Evolutionary conservation across 805 yeast genomes (phyloP), one percentile per base, ranked within the genome.

Genomic region (Monosporozyma solicola): DNA sequence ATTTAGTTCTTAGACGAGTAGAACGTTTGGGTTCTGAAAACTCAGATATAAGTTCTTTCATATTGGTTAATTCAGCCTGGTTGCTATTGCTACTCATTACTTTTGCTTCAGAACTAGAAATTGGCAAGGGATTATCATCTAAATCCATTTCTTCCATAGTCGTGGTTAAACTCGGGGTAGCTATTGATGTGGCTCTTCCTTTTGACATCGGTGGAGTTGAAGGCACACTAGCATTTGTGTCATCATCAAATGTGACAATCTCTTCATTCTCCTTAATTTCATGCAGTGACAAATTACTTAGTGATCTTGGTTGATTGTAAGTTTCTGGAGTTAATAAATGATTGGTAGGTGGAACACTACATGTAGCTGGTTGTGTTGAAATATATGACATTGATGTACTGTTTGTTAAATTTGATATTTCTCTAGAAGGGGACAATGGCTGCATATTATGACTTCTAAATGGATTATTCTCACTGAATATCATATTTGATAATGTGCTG

Each of bases 1-100:
- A 74, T 55, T 75, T 74, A 52, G 75, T 69, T 61, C 84, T 63
- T 59, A 69, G 51, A 39, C 71, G 63, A 24, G 47, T 57, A 4
- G 72, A 68, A 48, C 72, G 61, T 50, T 60, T 66, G 5, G 70
- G 71, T 49, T 62, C 66, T 16, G 51, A 27, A 16, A 43, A 37
- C 15, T 37, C 37, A 31, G 48, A 33, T 15, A 29, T 15, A 5
- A 32, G 22, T 15, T 47, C 16, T 46, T 22, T n/a, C 25, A 27
- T 22, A 33, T 35, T 27, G 5, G 32, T 24, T 41, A 49, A 13
- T 7, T 50, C 31, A 7, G 47, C 20, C 24, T 49, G 45, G 22
- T 51, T 48, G 3, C 43, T 52, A 5, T 11, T 24, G 35, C 37
- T 41, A 4, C 20, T 43, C 8, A n/a, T 11, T 13, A 43, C 6